Base-by-base conservation (phyloP, 2,329 filamentous ascomycete genomes). In the Fusarium sp. region DNA sequence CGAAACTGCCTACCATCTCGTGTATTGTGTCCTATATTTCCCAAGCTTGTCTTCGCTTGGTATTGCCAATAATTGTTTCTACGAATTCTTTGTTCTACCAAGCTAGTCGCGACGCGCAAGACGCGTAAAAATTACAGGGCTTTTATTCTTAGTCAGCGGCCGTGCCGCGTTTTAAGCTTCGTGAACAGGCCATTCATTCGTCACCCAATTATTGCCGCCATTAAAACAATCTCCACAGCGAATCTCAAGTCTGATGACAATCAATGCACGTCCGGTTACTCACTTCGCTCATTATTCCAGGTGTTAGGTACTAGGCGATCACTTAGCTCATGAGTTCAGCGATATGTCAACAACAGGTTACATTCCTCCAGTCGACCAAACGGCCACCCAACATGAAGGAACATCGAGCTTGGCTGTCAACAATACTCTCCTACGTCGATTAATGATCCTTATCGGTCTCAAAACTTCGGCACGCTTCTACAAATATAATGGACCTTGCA, bases 331-430 rank as follows among this genome's bases (percentile, higher is more conserved):
- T 10, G 9, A 26, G 0, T 5, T 12, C 13, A 37, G 17, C 17
- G 4, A 6, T 27, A 64, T 64, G 55, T 53, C 60, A 42, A 27
- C 48, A 32, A 37, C 48, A 33, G 12, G 17, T 5, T 67, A 71
- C 18, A 37, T 40, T 4, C 49, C 56, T 33, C 63, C 63, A 2
- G 7, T 41, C 3, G 48, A 71, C 23, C 27, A 56, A 8, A 50
- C 20, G 12, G 32, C 38, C 8, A 52, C 40, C 40, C 66, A 73
- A 27, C 63, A 72, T 38, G 33, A 76, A 18, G 78, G 70, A 44
- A 78, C 70, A 48, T 71, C 71, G 27, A 52, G 74, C 58, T 56
- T 80, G 30, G 77, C 78, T 15, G 76, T 80, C 42, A 76, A 79
- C 20, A 78, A 78, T 55, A 79, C 75, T 1, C 57, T 70, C 32